Evolutionary conservation across 1,139 yeast species (phyloP).

Genomic region (Arxiozyma slooffiae): DNA sequence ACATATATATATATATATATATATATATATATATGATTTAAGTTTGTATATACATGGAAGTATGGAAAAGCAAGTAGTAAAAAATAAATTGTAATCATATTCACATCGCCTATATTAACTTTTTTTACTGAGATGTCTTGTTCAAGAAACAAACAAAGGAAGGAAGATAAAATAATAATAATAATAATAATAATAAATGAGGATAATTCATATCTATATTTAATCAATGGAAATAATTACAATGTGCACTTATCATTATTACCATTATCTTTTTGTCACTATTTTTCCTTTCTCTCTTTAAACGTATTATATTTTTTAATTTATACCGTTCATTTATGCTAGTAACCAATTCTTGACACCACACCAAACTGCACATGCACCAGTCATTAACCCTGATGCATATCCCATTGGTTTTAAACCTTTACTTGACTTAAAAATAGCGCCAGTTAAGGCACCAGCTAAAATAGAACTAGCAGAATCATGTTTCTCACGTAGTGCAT

Average conservation of each 20-base stretch:
- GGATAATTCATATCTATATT: no score
- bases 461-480: conserved; percentile 75
- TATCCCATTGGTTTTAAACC: conserved; percentile 84
- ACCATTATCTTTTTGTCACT: not conserved
- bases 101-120: no score
- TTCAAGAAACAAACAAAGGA: not conserved
- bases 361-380: conserved; percentile 91
- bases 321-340: not conserved
- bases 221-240: no score
- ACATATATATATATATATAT: not conserved
- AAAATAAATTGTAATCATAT: not conserved
- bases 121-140: no score
- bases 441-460: conserved; percentile 91
- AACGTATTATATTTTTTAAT: no score
- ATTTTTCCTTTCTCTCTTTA: not conserved
- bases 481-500: conserved; percentile 75
- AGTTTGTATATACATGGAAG: not conserved
- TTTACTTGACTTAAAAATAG: conserved; percentile 74
- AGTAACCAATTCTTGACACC: conserved; percentile 44
- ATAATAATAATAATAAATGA: not conserved
- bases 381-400: conserved; percentile 76
- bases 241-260: not conserved
- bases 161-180: not conserved
- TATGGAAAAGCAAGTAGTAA: not conserved
- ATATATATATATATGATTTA: no score